Percentiles rank a stretch among this genome's conserved stretches.
Evolutionary conservation across 1,284 basidiomycete genomes (phyloP).

Genomic region (Leccinum ponderosum): DNA sequence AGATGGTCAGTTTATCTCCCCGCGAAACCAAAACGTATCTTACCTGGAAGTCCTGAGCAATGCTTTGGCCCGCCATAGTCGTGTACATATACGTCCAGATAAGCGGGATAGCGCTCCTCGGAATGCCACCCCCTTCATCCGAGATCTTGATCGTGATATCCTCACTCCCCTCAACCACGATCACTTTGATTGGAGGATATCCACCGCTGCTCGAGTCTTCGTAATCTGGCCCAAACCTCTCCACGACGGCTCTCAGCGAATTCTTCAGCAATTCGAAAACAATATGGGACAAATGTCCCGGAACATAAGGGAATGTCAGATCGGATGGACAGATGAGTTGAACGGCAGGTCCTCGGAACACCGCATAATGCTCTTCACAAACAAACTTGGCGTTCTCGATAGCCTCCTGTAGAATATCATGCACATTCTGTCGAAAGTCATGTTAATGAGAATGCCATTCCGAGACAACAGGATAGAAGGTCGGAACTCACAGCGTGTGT

Average conservation of each 20-base stretch:
- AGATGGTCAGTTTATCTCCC: conserved; percentile 1
- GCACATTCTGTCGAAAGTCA: conserved; percentile 66
- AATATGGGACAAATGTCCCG: conserved; percentile 94
- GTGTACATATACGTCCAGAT: conserved; percentile 99
- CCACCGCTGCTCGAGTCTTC: conserved; percentile 49
- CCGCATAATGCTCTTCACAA: conserved; percentile 94
- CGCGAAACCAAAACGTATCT: not conserved
- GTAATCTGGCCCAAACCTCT: conserved; percentile 82
- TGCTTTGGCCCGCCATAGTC: conserved; percentile 88
- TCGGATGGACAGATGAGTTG: conserved; percentile 92
- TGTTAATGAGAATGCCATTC: not conserved
- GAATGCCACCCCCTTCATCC: conserved; percentile 95
- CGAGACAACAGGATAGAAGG: conserved; percentile 3
- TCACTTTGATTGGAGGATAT: conserved; percentile 94
- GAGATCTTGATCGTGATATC: conserved; percentile 99
- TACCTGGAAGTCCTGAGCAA: conserved; percentile 78
- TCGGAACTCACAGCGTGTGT: conserved; percentile 72
- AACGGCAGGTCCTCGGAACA: conserved; percentile 95
- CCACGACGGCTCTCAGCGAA: conserved; percentile 94
- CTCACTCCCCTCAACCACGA: conserved; percentile 93
- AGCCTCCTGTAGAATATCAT: conserved; percentile 94
- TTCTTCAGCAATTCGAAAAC: conserved; percentile 98
- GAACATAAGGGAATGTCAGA: conserved; percentile 93
- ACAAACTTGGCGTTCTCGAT: conserved; percentile 98
- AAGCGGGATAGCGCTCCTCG: conserved; percentile 87